phyloP scores from a whole-genome alignment of 208 protist genomes.

The Leishmania arabica region DNA sequence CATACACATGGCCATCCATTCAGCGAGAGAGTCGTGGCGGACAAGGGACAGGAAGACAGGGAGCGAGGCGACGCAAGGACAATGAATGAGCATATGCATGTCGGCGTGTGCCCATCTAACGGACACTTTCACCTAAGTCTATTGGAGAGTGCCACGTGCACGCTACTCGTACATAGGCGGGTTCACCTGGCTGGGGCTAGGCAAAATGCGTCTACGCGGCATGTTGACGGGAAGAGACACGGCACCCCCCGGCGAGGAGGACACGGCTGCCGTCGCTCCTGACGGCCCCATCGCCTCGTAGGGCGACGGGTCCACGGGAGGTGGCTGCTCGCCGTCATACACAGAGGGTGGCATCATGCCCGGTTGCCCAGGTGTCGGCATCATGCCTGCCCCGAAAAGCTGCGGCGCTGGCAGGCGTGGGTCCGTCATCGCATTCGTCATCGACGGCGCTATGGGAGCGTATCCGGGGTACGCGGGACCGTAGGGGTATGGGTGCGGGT shows the following conservation, averaged over 20 bases:
- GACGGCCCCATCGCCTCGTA: constrained; percentile 9
- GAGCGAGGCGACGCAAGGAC: not conserved
- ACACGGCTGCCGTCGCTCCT: not conserved
- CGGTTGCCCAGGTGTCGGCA: constrained; percentile 8
- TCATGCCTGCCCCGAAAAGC: constrained; percentile 28
- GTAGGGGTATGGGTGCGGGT: constrained; percentile 7
- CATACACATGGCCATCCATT: not conserved
- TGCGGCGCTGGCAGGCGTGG: constrained; percentile 23
- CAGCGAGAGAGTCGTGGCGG: not conserved
- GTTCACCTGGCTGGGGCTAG: constrained; percentile 5
- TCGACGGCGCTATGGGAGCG: not conserved
- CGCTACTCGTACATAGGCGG: constrained; percentile 9
- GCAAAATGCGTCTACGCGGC: constrained; percentile 19
- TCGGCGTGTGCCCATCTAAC: not conserved
- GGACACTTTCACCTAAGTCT: not conserved
- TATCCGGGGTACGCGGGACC: not conserved
- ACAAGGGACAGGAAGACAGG: not conserved
- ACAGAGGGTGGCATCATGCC: constrained; percentile 6
- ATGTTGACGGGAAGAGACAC: constrained; percentile 22
- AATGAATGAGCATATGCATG: not conserved
- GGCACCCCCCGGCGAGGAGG: not conserved
- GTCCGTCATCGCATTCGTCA: not conserved
- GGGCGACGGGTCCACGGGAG: not conserved
- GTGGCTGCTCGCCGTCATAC: not conserved
- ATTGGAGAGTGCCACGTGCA: not conserved